phyloP scores from a whole-genome alignment of 2,329 filamentous ascomycete genomes.

The Nannizziopsis barbatae region DNA sequence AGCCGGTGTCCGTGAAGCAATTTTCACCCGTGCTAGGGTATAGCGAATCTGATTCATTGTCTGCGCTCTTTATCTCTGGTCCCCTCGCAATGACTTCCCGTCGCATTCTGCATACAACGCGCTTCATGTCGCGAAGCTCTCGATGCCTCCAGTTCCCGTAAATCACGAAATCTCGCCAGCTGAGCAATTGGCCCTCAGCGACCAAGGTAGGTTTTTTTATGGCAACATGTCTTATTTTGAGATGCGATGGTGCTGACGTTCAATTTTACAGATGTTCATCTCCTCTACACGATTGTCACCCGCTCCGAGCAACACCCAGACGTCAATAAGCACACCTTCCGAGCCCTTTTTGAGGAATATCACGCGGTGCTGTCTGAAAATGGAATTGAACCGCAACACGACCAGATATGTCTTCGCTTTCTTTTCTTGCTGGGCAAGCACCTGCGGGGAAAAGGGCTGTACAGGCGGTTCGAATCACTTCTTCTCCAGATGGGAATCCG shows the following conservation, averaged over 20 bases:
- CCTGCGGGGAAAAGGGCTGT: conserved; percentile 47
- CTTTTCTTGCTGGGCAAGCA: conserved; percentile 61
- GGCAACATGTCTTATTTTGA: conserved; percentile 1
- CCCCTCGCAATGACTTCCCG: conserved; percentile 31
- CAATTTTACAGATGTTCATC: conserved; percentile 55
- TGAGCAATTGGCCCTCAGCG: conserved; percentile 43
- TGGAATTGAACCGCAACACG: conserved; percentile 59
- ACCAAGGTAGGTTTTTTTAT: conserved; percentile 41
- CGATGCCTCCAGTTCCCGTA: conserved; percentile 40
- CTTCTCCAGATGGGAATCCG: conserved; percentile 60
- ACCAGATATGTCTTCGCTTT: conserved; percentile 64
- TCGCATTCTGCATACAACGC: conserved; percentile 34
- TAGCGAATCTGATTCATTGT: conserved; percentile 1
- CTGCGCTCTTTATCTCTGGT: conserved; percentile 8
- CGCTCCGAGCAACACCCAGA: conserved; percentile 57
- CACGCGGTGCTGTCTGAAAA: conserved; percentile 61
- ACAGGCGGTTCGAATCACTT: conserved; percentile 59
- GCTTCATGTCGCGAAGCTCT: conserved; percentile 37
- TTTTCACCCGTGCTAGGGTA: not conserved
- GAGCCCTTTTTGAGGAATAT: conserved; percentile 71
- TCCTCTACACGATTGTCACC: conserved; percentile 65
- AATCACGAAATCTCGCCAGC: conserved; percentile 33
- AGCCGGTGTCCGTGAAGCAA: not conserved
- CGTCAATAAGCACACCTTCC: conserved; percentile 56
- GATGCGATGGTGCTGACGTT: not conserved